Percentiles rank a stretch among this genome's conserved stretches.
These are phyloP conservation scores for Aphanomyces invadans DNA, from an alignment of 352 stramenopile genomes.

Conservation along the genomic window DNA sequence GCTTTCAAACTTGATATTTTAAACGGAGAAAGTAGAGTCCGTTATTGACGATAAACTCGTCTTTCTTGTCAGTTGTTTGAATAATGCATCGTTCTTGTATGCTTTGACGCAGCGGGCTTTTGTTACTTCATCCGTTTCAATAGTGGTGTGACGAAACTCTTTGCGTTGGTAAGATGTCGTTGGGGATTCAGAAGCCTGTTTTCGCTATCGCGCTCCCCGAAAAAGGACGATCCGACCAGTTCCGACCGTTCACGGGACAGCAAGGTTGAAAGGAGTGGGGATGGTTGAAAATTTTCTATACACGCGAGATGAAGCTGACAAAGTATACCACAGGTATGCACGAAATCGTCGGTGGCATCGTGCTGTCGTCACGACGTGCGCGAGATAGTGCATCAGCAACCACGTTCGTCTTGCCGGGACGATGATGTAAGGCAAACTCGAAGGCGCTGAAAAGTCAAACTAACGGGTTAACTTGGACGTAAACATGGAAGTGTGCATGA, in stretches of 20 bases:
- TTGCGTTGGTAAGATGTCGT: background rate
- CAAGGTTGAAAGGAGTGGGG: no score
- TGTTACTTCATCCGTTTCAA: background rate
- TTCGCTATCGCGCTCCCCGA: no score
- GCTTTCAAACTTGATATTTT: constrained; percentile 9
- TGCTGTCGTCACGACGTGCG: no score
- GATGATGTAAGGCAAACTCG: constrained; percentile 24
- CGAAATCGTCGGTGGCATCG: no score
- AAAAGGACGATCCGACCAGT: no score
- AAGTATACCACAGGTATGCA: no score
- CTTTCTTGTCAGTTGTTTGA: no score
- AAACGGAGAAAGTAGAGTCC: background rate
- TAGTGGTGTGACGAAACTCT: background rate
- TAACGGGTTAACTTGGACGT: constrained; percentile 23
- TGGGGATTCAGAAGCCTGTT: no score
- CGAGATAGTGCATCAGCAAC: constrained; percentile 21
- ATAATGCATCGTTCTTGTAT: background rate
- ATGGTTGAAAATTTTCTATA: no score
- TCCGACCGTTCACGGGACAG: no score
- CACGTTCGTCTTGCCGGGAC: constrained; percentile 12
- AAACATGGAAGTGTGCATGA: constrained; percentile 22
- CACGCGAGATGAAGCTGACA: no score
- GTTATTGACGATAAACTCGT: background rate
- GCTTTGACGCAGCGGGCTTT: background rate
- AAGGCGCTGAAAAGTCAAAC: constrained; percentile 28